Percentiles rank a stretch among this genome's conserved stretches.
Conservation (phyloP, 1,139 yeast genomes). For the Candida labiduridarum region DNA sequence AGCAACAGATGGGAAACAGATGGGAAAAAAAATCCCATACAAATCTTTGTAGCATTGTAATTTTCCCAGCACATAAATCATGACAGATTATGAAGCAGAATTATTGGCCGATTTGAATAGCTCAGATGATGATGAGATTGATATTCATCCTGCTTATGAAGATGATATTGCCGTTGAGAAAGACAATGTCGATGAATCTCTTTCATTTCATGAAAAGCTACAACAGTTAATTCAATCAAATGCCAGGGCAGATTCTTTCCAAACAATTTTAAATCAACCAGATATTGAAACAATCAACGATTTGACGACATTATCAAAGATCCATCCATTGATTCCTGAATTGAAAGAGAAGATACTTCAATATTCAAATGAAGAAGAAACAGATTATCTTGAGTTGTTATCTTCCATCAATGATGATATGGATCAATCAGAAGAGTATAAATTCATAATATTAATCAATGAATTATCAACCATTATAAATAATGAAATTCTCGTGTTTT, state of each 20-base stretch:
- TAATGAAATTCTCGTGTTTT: constrained; percentile 54
- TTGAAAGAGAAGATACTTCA: constrained; percentile 25
- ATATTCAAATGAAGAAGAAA: constrained; percentile 25
- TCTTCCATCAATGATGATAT: constrained; percentile 35
- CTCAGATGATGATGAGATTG: constrained; percentile 19
- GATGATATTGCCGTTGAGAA: constrained; percentile 8
- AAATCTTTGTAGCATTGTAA: neutral
- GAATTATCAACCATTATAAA: constrained; percentile 57
- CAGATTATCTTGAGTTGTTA: constrained; percentile 39
- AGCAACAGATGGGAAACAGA: neutral
- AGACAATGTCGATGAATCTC: neutral
- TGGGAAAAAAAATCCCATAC: neutral
- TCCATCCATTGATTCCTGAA: constrained; percentile 29
- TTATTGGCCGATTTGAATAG: constrained; percentile 37
- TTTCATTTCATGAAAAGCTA: constrained; percentile 17
- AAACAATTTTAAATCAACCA: constrained; percentile 17
- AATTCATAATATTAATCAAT: constrained; percentile 57
- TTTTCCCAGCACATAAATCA: constrained; percentile 5
- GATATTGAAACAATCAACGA: constrained; percentile 22
- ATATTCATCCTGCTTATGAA: constrained; percentile 10
- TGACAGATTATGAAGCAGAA: constrained; percentile 35
- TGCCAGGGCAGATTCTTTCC: constrained; percentile 15
- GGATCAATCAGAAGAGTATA: constrained; percentile 41
- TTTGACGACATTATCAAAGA: constrained; percentile 23
- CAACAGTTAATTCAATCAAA: constrained; percentile 15